Evolutionary conservation across 2,329 filamentous ascomycete genomes (phyloP).

Genomic region (Microcyclospora pomicola): DNA sequence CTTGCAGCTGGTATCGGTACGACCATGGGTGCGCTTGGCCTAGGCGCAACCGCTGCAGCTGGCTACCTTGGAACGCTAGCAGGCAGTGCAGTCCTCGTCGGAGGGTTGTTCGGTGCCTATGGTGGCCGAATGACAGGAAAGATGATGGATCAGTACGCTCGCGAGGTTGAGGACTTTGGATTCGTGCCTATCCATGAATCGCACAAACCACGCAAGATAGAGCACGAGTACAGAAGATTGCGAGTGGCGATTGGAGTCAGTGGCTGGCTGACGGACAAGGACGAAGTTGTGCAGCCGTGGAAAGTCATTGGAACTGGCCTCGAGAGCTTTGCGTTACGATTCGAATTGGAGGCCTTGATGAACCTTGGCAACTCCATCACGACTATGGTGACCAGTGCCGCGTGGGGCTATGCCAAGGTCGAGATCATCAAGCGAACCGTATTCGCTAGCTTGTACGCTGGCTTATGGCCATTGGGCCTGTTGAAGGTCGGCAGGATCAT

Average conservation of each 20-base stretch:
- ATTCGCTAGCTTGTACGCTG: constrained; percentile 33
- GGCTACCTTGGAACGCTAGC: constrained; percentile 68
- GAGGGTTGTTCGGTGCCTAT: constrained; percentile 83
- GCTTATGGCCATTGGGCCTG: constrained; percentile 35
- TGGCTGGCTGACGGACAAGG: constrained; percentile 63
- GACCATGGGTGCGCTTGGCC: constrained; percentile 61
- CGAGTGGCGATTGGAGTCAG: constrained; percentile 71
- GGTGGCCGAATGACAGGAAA: constrained; percentile 68
- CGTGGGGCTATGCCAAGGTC: constrained; percentile 63
- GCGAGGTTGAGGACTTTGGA: constrained; percentile 78
- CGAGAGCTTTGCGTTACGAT: constrained; percentile 72
- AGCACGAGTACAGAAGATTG: constrained; percentile 39
- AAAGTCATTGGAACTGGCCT: constrained; percentile 54
- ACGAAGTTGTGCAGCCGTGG: constrained; percentile 69
- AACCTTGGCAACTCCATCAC: constrained; percentile 68
- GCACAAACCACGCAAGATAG: constrained; percentile 39
- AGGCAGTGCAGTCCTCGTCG: constrained; percentile 65
- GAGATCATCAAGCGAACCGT: constrained; percentile 56
- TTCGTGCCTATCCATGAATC: constrained; percentile 59
- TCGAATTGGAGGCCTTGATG: constrained; percentile 64
- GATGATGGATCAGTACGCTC: constrained; percentile 77
- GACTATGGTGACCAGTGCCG: constrained; percentile 61
- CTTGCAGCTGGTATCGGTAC: constrained; percentile 67
- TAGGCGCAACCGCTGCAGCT: constrained; percentile 61
- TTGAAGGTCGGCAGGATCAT: constrained; percentile 31